Conservation (phyloP, 225 moss, liverwort and hornwort species). For the Rhytidiadelphus loreus region DNA sequence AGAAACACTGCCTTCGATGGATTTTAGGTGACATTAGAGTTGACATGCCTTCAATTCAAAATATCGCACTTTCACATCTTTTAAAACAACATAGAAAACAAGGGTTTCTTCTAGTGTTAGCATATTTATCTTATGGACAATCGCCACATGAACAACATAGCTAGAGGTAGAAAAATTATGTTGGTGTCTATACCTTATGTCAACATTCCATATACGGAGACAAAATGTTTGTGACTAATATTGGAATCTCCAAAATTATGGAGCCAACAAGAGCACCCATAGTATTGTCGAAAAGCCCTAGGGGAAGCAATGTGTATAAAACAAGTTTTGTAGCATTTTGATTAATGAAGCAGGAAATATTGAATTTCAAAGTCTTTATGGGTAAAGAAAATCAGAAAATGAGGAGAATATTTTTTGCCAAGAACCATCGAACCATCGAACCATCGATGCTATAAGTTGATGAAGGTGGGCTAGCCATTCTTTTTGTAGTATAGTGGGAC, state of each 20-base stretch:
- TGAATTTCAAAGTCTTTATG: not conserved
- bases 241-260: accelerated
- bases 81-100: too few species aligned
- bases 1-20: too few species aligned
- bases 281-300: not conserved
- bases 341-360: accelerated
- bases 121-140: too few species aligned
- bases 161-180: too few species aligned
- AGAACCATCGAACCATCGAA: too few species aligned
- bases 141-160: too few species aligned
- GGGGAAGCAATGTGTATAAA: accelerated
- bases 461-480: not conserved
- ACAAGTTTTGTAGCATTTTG: accelerated
- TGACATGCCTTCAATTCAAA: too few species aligned
- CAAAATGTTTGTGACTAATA: not conserved
- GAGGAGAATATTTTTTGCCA: not conserved
- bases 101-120: too few species aligned
- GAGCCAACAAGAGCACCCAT: accelerated
- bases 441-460: not conserved
- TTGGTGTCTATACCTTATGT: too few species aligned
- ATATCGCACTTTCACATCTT: too few species aligned
- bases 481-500: not conserved
- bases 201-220: too few species aligned
- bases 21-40: too few species aligned
- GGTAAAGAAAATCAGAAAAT: not conserved